Percentiles rank a stretch among this genome's conserved stretches.
phyloP scores from a whole-genome alignment of 345 rosid genomes.

The Rubroshorea leprosula region DNA sequence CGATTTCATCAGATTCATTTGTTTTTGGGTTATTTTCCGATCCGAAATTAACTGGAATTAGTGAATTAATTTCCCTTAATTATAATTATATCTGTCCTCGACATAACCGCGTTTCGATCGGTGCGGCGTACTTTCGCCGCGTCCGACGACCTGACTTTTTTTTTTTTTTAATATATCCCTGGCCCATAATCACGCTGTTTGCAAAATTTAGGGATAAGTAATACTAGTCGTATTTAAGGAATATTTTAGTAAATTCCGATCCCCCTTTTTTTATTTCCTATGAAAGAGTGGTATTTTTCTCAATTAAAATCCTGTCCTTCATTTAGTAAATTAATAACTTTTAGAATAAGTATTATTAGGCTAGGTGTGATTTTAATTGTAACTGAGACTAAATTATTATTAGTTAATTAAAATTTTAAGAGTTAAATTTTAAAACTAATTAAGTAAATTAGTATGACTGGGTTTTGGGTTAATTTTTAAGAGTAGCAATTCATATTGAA shows the following conservation, averaged over 20 bases:
- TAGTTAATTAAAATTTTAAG: no score
- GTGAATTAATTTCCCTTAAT: no score
- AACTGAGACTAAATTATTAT: no score
- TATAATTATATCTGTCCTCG: no score
- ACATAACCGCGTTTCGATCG: background rate
- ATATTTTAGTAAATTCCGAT: background rate
- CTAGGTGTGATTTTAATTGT: no score
- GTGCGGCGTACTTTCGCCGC: slow-evolving; percentile 24
- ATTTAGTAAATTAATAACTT: no score
- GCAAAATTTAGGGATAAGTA: background rate
- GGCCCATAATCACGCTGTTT: background rate
- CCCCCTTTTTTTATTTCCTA: background rate
- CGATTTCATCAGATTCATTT: background rate
- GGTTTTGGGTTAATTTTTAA: no score
- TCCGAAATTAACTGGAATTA: no score
- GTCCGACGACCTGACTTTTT: slow-evolving; percentile 10
- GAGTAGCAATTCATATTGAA: no score
- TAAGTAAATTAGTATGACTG: no score
- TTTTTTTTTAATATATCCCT: background rate
- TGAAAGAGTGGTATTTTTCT: background rate
- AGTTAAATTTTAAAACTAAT: no score
- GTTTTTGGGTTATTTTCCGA: background rate
- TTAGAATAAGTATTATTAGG: no score
- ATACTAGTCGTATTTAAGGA: background rate
- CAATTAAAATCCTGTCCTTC: slow-evolving; percentile 4